These are phyloP conservation scores for Oryza coarctata DNA, from an alignment of 176 grass and related monocot genomes.

Conservation along the genomic window DNA sequence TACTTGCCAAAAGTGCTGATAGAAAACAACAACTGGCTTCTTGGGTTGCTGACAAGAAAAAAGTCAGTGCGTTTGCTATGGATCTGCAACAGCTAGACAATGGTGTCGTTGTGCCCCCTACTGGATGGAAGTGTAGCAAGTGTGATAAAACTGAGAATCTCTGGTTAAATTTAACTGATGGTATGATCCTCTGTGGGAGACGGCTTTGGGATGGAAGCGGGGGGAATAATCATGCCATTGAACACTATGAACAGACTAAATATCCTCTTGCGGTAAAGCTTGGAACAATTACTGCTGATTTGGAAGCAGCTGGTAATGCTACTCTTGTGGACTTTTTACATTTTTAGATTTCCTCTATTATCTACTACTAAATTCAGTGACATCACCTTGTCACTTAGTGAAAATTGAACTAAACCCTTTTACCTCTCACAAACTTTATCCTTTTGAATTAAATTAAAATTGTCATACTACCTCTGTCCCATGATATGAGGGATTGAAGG, in stretches of 20 bases:
- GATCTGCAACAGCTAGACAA: slow-evolving; percentile 82
- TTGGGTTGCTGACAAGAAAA: slow-evolving; percentile 92
- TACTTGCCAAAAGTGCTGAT: slow-evolving; percentile 81
- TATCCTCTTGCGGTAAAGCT: slow-evolving; percentile 94
- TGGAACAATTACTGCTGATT: slow-evolving; percentile 87
- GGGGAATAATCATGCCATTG: slow-evolving; percentile 94
- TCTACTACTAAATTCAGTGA: not conserved
- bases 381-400: not conserved
- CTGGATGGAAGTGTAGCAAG: slow-evolving; percentile 95
- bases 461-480: no score
- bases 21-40: slow-evolving; percentile 81
- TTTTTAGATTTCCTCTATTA: not conserved
- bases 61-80: slow-evolving; percentile 73
- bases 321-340: slow-evolving; percentile 24
- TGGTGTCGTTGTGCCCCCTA: slow-evolving; percentile 80
- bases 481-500: no score
- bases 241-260: slow-evolving; percentile 82
- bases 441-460: not conserved
- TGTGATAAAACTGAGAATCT: slow-evolving; percentile 97
- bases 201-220: slow-evolving; percentile 88
- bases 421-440: not conserved
- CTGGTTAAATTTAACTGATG: slow-evolving; percentile 98
- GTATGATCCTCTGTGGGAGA: slow-evolving; percentile 84
- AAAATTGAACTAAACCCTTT: not conserved
- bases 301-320: slow-evolving; percentile 95